Conservation (phyloP, 306 rosid species). For the Glycine soja region DNA sequence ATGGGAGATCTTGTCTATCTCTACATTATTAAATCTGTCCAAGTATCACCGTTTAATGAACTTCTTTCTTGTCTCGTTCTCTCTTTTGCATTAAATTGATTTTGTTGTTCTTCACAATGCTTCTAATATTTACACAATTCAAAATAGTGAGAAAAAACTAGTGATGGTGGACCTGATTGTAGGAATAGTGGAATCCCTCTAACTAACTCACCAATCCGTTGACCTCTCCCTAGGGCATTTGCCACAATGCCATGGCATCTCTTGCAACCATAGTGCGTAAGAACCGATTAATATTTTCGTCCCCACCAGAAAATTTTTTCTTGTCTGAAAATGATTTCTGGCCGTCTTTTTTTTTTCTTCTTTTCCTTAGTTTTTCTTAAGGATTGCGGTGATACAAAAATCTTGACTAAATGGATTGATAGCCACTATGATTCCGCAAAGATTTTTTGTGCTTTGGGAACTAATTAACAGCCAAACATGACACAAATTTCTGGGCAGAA, state of each 20-base stretch:
- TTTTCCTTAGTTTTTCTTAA: background rate
- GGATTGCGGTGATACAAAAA: background rate
- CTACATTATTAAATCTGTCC: no score
- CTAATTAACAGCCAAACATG: background rate
- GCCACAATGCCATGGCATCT: no score
- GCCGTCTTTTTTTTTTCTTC: background rate
- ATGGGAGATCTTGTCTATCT: no score
- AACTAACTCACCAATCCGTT: background rate
- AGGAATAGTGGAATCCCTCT: background rate
- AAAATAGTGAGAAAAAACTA: no score
- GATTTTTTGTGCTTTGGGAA: background rate
- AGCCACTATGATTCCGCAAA: background rate
- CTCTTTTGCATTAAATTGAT: no score
- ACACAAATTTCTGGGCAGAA: background rate
- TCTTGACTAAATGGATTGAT: background rate
- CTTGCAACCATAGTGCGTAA: no score
- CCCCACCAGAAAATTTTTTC: no score
- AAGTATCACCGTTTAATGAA: no score
- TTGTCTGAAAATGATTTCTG: background rate
- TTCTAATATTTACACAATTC: no score
- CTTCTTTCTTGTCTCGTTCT: no score
- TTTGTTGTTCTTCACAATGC: no score
- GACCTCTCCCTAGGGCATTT: background rate
- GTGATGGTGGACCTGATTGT: background rate
- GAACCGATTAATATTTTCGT: no score